These are phyloP conservation scores for Spathaspora girioi DNA, from an alignment of 805 yeast species.

Conservation along the genomic window DNA sequence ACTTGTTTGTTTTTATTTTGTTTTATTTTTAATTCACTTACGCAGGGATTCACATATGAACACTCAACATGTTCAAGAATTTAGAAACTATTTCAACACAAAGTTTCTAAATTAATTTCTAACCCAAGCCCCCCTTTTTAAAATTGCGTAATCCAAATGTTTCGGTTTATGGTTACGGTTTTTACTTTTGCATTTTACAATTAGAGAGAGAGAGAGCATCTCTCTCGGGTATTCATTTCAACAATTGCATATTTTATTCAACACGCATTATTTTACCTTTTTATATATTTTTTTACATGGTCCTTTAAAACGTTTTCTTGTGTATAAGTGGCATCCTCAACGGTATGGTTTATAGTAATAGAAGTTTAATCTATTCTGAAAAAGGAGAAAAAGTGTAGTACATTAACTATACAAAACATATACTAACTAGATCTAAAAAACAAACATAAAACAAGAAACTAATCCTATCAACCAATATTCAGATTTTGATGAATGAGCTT, in stretches of 20 bases:
- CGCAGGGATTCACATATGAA: conserved; percentile 21
- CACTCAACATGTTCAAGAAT: conserved; percentile 33
- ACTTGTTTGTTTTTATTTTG: conserved; percentile 1
- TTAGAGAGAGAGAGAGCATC: conserved; percentile 2
- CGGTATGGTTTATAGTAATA: conserved; percentile 33
- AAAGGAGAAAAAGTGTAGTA: not conserved
- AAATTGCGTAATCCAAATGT: conserved; percentile 1
- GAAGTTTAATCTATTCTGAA: not conserved
- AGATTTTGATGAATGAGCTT: not conserved
- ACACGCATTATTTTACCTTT: not conserved
- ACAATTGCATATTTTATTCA: conserved; percentile 13
- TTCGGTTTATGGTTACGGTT: conserved; percentile 4
- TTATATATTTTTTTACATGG: not conserved
- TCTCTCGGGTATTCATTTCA: conserved; percentile 21
- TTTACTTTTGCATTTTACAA: conserved; percentile 5
- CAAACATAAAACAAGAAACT: not conserved
- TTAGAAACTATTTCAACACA: conserved; percentile 10
- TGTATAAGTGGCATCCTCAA: conserved; percentile 46
- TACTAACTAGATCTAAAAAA: not conserved
- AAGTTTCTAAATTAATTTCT: conserved; percentile 1
- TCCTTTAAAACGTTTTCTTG: conserved; percentile 20
- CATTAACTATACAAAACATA: not conserved
- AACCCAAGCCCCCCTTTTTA: conserved; percentile 1
- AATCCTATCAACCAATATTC: not conserved
- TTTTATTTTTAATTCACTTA: conserved; percentile 15